Percentiles rank a stretch among this genome's conserved stretches.
Evolutionary conservation across 768 basidiomycete species (phyloP).

Genomic region (Russula sp.): DNA sequence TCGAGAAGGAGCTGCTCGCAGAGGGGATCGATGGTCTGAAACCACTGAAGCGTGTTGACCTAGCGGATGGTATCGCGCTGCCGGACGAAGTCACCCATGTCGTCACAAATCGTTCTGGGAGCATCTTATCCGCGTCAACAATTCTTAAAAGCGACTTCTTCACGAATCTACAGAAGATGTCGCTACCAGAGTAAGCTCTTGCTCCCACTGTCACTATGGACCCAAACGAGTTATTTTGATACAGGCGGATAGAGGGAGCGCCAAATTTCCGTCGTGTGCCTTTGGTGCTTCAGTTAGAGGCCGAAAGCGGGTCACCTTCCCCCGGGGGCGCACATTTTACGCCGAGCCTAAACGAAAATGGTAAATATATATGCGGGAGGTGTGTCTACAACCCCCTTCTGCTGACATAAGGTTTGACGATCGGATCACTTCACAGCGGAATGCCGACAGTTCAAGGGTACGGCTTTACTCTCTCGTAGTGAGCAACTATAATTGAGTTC

Average conservation of each 20-base stretch:
- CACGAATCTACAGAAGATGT: constrained; percentile 93
- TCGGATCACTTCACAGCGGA: constrained; percentile 52
- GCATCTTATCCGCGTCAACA: constrained; percentile 84
- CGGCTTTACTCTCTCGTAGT: constrained; percentile 22
- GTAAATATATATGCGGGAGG: constrained; percentile 77
- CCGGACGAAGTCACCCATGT: constrained; percentile 90
- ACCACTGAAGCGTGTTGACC: constrained; percentile 72
- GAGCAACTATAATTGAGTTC: constrained; percentile 10
- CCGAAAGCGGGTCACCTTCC: constrained; percentile 34
- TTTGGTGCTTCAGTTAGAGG: constrained; percentile 47
- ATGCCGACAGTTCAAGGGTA: constrained; percentile 95
- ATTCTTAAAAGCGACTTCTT: constrained; percentile 97
- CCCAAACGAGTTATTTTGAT: not conserved
- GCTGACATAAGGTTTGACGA: not conserved
- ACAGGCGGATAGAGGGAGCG: constrained; percentile 83
- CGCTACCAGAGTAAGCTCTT: constrained; percentile 76
- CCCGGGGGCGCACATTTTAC: constrained; percentile 41
- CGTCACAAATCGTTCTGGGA: constrained; percentile 80
- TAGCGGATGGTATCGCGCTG: constrained; percentile 66
- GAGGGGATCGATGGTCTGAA: constrained; percentile 78
- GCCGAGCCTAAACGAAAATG: constrained; percentile 39
- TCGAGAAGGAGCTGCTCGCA: constrained; percentile 81
- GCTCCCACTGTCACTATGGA: not conserved
- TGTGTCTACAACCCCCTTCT: constrained; percentile 32
- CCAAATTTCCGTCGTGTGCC: constrained; percentile 90